Evolutionary conservation across 1,284 basidiomycete genomes (phyloP).

Genomic region (Schizophyllum amplum): DNA sequence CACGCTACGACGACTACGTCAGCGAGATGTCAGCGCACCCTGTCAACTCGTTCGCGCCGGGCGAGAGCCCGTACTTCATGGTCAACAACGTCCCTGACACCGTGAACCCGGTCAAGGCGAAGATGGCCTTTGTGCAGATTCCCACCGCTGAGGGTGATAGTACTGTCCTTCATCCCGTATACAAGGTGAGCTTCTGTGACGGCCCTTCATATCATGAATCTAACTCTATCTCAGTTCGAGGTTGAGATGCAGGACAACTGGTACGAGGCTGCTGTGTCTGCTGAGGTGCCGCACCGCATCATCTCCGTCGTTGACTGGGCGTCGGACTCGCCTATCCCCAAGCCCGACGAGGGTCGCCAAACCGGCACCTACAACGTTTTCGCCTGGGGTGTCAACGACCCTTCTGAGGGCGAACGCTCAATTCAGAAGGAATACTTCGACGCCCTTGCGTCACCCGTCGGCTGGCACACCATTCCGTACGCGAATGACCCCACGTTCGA

Average conservation of each 20-base stretch:
- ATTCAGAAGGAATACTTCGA: slow-evolving; percentile 60
- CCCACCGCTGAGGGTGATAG: slow-evolving; percentile 39
- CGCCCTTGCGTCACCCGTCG: slow-evolving; percentile 69
- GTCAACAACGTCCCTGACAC: slow-evolving; percentile 62
- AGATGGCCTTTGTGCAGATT: slow-evolving; percentile 66
- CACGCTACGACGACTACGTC: slow-evolving; percentile 41
- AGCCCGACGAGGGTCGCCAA: slow-evolving; percentile 22
- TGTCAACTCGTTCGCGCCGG: slow-evolving; percentile 4
- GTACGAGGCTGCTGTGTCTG: slow-evolving; percentile 72
- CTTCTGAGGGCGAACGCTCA: slow-evolving; percentile 50
- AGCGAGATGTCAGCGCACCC: slow-evolving; percentile 42
- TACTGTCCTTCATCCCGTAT: slow-evolving; percentile 57
- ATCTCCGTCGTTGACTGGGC: slow-evolving; percentile 80
- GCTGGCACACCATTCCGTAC: slow-evolving; percentile 77
- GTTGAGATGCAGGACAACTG: slow-evolving; percentile 85
- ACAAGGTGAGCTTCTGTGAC: slow-evolving; percentile 41
- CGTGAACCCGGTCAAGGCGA: slow-evolving; percentile 65
- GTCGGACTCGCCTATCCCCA: slow-evolving; percentile 50
- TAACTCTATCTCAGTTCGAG: slow-evolving; percentile 45
- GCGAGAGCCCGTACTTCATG: slow-evolving; percentile 35
- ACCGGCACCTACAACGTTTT: slow-evolving; percentile 64
- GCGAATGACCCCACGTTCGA: slow-evolving; percentile 42
- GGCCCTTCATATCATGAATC: background rate
- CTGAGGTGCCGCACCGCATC: slow-evolving; percentile 56
- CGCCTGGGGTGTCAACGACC: slow-evolving; percentile 71